Evolutionary conservation across 2,329 filamentous ascomycete genomes (phyloP), one percentile per base, ranked within the genome.

Genomic region (Claviceps pazoutovae): DNA sequence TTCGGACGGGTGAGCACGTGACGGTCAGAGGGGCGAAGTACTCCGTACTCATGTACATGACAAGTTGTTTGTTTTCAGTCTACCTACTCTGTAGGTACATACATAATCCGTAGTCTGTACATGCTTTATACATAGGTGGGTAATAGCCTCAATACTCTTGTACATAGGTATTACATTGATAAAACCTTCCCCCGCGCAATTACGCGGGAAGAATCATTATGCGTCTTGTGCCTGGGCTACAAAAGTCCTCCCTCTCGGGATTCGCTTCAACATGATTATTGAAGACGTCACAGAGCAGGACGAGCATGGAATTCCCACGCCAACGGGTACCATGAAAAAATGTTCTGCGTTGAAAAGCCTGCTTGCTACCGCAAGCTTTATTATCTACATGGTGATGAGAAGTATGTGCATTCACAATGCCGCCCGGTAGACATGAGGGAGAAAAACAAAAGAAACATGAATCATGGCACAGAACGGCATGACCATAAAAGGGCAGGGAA

Each of bases 1-100:
- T 46, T 49, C 2, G 7, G 19, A 56, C 54, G 52, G 55, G 55
- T 53, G 51, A 39, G 34, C 55, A 57, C 55, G 55, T 57, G 55
- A 56, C 19, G 19, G 13, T 17, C 9, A 26, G 14, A n/a, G 21
- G 19, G 19, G 11, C 7, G 9, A 43, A 17, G 17, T 17, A 17
- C 26, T 30, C 26, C 26, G 26, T 26, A 19, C 19, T 2, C 26
- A 26, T 26, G 26, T 30, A 30, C 8, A 9, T 3, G 2, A 30
- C 8, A 38, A n/a, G 37, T 38, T 5, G 37, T 38, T n/a, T n/a
- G 4, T 38, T 7, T 14, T 30, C 21, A 21, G 26, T 30, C 26
- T 30, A 9, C 23, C 23, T 23, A 21, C 21, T 21, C 21, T 21
- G 21, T 21, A 21, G 26, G 26, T 26, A 7, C 26, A 26, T 26